Evolutionary conservation across 2,329 filamentous ascomycete genomes (phyloP), one percentile per base, ranked within the genome.

Genomic region (Aurifilum marmelostoma): DNA sequence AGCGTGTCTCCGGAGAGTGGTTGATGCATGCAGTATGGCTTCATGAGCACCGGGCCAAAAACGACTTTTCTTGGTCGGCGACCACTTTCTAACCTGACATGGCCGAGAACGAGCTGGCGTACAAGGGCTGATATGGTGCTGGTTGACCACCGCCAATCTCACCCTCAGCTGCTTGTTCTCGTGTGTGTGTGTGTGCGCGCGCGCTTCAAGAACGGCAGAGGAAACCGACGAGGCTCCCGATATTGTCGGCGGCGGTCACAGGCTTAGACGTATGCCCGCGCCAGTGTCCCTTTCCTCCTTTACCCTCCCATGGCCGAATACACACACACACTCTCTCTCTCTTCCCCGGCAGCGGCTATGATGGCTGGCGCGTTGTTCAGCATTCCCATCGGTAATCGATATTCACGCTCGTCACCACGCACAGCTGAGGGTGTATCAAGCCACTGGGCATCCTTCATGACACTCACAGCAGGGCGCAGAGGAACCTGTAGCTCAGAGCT

Each of bases 21-120:
- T n/a, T n/a, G 47, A 37, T 54, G 43, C 62, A 64, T 64, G 62
- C 62, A 64, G 52, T 52, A 64, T 64, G 62, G 62, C 62, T 52
- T 47, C 43, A 52, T 50, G 41, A 54, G 47, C 41, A 21, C 54
- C 43, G 43, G 62, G 41, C n/a, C 27, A 52, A 62, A 34, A 34
- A 39, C 8, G 11, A 6, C 16, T 34, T 14, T 24, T 60, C n/a
- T 41, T 39, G 59, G 39, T 62, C 59, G 59, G 59, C 59, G 59
- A 62, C 59, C n/a, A 41, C 24, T 24, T 9, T 47, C 21, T 29
- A 37, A 18, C 59, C 9, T 41, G 39, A 27, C n/a, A 18, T 41
- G 34, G n/a, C 59, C 59, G 34, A 43, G 8, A 37, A 43, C n/a
- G n/a, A 62, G 14, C 24, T 29, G 52, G 24, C 59, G 34, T 32